phyloP scores from a whole-genome alignment of 75 land plant genomes.

The Sequoia sempervirens region DNA sequence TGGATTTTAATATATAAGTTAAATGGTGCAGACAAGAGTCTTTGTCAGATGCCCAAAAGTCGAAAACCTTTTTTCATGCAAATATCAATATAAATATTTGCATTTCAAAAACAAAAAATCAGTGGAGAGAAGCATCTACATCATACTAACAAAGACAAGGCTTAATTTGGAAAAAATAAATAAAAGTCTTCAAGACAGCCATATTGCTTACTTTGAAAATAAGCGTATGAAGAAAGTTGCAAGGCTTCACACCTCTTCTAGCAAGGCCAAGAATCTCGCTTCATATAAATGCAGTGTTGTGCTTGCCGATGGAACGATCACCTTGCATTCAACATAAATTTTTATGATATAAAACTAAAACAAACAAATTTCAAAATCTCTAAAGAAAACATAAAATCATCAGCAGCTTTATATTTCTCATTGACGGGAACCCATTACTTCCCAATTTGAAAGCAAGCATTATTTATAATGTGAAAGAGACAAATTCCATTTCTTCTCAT shows the following conservation, averaged over 20 bases:
- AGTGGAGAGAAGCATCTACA: background rate
- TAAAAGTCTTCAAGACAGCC: background rate
- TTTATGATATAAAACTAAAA: background rate
- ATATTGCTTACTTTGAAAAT: constrained; percentile 1
- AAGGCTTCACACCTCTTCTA: constrained; percentile 63
- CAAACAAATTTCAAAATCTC: background rate
- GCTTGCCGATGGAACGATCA: constrained; percentile 73
- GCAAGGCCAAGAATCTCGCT: constrained; percentile 73
- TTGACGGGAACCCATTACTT: background rate
- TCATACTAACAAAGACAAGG: background rate
- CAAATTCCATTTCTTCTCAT: background rate
- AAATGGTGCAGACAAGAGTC: background rate
- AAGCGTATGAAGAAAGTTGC: background rate
- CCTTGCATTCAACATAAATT: constrained; percentile 26
- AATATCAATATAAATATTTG: background rate
- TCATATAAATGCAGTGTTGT: constrained; percentile 84
- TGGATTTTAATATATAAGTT: background rate
- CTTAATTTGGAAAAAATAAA: background rate
- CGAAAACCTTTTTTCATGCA: constrained; percentile 5
- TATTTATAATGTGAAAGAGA: background rate
- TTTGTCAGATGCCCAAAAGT: background rate
- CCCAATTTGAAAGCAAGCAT: background rate
- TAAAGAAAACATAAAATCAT: background rate
- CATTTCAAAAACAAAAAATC: background rate
- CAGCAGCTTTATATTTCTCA: background rate